These are phyloP conservation scores for Botryotinia narcissicola DNA, from an alignment of 2,329 filamentous ascomycete genomes.

Conservation along the genomic window DNA sequence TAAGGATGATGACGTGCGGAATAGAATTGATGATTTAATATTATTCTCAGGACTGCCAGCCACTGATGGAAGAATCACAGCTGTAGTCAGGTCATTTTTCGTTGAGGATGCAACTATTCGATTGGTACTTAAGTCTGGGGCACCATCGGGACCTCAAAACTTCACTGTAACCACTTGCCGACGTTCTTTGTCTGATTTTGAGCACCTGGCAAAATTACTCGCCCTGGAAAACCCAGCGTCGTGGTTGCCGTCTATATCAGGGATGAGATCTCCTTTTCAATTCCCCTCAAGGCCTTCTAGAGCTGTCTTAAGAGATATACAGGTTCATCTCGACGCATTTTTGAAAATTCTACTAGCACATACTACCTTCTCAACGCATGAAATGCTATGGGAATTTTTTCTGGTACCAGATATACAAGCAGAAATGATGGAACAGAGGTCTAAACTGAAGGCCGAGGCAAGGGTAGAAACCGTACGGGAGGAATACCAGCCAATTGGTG, in stretches of 20 bases:
- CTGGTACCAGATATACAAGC: constrained; percentile 90
- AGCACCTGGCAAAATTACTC: constrained; percentile 81
- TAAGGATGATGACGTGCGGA: constrained; percentile 96
- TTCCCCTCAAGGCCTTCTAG: constrained; percentile 89
- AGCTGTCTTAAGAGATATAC: constrained; percentile 81
- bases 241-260: constrained; percentile 79
- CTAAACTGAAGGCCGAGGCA: constrained; percentile 79
- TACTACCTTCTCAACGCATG: constrained; percentile 90
- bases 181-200: constrained; percentile 83
- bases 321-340: constrained; percentile 82
- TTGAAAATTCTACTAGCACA: constrained; percentile 82
- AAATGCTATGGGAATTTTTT: constrained; percentile 99
- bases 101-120: constrained; percentile 94
- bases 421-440: constrained; percentile 85
- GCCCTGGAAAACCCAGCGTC: constrained; percentile 90
- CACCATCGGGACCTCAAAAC: constrained; percentile 74
- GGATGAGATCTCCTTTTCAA: constrained; percentile 84
- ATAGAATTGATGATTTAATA: constrained; percentile 91
- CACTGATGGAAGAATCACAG: constrained; percentile 78
- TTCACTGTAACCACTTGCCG: constrained; percentile 95
- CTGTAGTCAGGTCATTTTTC: constrained; percentile 92
- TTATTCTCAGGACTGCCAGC: constrained; percentile 73
- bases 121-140: constrained; percentile 90
- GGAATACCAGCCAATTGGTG: constrained; percentile 80
- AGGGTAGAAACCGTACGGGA: constrained; percentile 82